Conservation (phyloP, 495 filamentous ascomycete genomes). For the Penicillium simplicissimum region DNA sequence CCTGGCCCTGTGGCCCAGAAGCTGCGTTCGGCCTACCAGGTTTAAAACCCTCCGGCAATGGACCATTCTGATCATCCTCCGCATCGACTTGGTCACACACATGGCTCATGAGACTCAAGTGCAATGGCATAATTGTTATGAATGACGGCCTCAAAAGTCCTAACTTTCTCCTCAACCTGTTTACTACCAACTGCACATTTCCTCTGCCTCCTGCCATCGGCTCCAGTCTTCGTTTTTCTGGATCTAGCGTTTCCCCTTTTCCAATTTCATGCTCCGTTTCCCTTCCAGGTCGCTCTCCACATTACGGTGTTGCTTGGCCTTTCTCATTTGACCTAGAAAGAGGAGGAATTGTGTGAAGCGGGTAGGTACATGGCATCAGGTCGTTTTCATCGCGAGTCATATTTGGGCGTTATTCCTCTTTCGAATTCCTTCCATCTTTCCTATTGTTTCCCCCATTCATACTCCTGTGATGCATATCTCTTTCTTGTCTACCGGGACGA, state of each 20-base stretch:
- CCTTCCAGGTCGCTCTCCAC: neutral
- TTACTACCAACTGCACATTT: neutral
- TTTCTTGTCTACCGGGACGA: neutral
- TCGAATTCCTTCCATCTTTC: constrained; percentile 5
- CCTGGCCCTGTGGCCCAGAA: constrained; percentile 61
- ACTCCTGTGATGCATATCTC: constrained; percentile 10
- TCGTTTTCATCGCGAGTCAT: constrained; percentile 20
- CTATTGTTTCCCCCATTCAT: constrained; percentile 12
- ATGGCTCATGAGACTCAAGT: neutral
- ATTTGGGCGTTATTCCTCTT: constrained; percentile 15
- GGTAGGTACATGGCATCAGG: constrained; percentile 12
- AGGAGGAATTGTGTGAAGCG: constrained; percentile 18
- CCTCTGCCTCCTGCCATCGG: neutral
- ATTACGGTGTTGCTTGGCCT: neutral
- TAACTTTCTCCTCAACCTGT: neutral
- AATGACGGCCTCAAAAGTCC: constrained; percentile 2
- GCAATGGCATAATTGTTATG: constrained; percentile 6
- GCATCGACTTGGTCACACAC: neutral
- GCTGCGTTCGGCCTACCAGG: constrained; percentile 46
- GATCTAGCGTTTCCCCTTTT: constrained; percentile 16
- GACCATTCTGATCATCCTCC: neutral
- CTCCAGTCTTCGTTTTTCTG: constrained; percentile 1
- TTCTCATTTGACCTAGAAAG: constrained; percentile 18
- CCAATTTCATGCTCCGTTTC: neutral
- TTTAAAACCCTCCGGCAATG: constrained; percentile 26